These are phyloP conservation scores for Termitomyces sp. DNA, from an alignment of 768 basidiomycete genomes.

Conservation along the genomic window DNA sequence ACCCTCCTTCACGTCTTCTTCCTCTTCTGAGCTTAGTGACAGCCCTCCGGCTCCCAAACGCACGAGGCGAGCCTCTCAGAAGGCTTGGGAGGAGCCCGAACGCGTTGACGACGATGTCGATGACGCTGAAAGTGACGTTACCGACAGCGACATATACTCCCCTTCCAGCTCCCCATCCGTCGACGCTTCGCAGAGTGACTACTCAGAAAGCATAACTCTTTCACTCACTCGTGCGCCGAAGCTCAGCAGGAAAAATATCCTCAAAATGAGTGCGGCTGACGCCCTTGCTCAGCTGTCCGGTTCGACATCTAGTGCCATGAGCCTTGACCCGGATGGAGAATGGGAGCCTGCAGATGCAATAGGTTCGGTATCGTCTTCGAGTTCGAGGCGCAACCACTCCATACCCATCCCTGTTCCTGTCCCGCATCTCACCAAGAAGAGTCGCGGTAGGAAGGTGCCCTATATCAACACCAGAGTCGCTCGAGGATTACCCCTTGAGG, in stretches of 20 bases:
- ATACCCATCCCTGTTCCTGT: conserved; percentile 53
- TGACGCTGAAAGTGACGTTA: conserved; percentile 16
- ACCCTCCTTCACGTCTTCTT: conserved; percentile 17
- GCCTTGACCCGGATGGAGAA: conserved; percentile 7
- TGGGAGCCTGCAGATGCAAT: conserved; percentile 5
- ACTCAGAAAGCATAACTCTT: conserved; percentile 15
- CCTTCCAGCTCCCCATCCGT: conserved; percentile 23
- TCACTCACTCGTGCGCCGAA: conserved; percentile 2
- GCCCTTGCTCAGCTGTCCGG: conserved; percentile 21
- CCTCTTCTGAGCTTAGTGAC: conserved; percentile 11
- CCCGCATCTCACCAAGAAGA: conserved; percentile 70
- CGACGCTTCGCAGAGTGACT: conserved; percentile 17
- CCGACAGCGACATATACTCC: conserved; percentile 19
- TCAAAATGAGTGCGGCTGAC: conserved; percentile 21
- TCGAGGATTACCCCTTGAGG: conserved; percentile 11
- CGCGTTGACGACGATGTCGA: conserved; percentile 8
- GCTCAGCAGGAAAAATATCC: conserved; percentile 8
- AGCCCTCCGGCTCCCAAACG: conserved; percentile 11
- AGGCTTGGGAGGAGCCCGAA: background rate
- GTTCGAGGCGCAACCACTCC: conserved; percentile 17
- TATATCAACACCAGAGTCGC: conserved; percentile 37
- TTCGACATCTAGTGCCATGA: conserved; percentile 5
- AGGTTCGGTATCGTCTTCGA: conserved; percentile 4
- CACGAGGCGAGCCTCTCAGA: conserved; percentile 4
- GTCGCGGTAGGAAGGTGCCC: conserved; percentile 66